Percentiles rank a stretch among this genome's conserved stretches.
phyloP scores from a whole-genome alignment of 2,329 filamentous ascomycete species.

The Sporothrix pseudoabietina region DNA sequence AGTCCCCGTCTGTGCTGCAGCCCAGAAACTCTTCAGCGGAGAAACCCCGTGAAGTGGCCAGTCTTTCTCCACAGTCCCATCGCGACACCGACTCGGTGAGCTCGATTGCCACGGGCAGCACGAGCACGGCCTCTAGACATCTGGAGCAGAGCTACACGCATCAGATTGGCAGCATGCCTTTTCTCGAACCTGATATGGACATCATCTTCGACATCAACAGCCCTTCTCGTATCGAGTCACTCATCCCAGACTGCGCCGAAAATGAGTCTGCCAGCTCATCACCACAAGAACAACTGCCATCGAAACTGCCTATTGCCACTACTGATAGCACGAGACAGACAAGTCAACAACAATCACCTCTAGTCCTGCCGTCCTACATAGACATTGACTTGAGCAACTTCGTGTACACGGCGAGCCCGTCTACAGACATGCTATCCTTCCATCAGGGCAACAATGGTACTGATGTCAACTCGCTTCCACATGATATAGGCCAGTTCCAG shows the following conservation, averaged over 20 bases:
- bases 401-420: neutral
- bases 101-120: neutral
- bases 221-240: neutral
- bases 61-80: neutral
- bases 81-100: neutral
- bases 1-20: neutral
- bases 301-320: neutral
- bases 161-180: neutral
- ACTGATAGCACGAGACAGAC: neutral
- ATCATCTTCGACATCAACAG: neutral
- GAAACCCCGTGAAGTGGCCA: neutral
- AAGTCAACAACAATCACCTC: neutral
- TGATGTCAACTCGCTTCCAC: neutral
- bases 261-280: neutral
- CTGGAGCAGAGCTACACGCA: neutral
- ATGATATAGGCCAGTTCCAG: neutral
- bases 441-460: neutral
- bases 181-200: neutral
- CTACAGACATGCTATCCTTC: too few relatives aligned
- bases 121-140: neutral
- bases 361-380: neutral
- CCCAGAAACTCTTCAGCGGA: neutral
- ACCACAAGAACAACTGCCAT: neutral
- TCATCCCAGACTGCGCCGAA: too few relatives aligned
- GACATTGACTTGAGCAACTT: neutral